phyloP scores from a whole-genome alignment of 2,329 filamentous ascomycete species.

The Scedosporium aurantiacum region DNA sequence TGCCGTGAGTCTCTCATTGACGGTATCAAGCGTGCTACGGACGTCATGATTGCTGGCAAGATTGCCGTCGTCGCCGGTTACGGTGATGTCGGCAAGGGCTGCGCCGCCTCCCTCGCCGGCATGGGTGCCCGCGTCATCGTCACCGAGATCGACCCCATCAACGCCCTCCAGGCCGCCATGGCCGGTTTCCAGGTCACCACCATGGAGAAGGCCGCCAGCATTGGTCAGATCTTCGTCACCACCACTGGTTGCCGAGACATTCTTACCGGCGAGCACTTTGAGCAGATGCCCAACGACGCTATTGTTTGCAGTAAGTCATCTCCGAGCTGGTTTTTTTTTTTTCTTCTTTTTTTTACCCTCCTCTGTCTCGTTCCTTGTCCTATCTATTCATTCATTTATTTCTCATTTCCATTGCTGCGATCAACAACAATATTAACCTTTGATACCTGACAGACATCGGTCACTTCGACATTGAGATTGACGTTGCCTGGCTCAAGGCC shows the following conservation, averaged over 20 bases:
- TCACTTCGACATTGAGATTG: slow-evolving; percentile 99
- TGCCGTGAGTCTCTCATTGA: slow-evolving; percentile 98
- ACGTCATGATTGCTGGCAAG: slow-evolving; percentile 99
- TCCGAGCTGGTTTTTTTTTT: neutral
- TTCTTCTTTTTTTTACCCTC: neutral
- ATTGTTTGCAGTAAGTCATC: slow-evolving; percentile 79
- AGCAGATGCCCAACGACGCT: slow-evolving; percentile 91
- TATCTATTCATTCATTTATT: neutral
- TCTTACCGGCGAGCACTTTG: slow-evolving; percentile 82
- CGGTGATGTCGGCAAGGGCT: slow-evolving; percentile 99
- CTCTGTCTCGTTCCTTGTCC: neutral
- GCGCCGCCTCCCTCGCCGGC: slow-evolving; percentile 85
- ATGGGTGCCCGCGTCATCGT: slow-evolving; percentile 96
- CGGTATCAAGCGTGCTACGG: slow-evolving; percentile 99
- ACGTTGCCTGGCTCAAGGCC: slow-evolving; percentile 98
- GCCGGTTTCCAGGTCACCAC: slow-evolving; percentile 93
- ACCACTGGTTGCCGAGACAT: slow-evolving; percentile 99
- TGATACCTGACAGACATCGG: slow-evolving; percentile 60
- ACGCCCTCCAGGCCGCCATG: slow-evolving; percentile 96
- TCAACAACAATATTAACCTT: slow-evolving; percentile 11
- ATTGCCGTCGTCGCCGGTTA: slow-evolving; percentile 94
- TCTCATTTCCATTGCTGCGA: no score
- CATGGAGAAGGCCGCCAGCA: slow-evolving; percentile 87
- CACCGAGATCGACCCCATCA: slow-evolving; percentile 98
- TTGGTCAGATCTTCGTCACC: slow-evolving; percentile 97